Evolutionary conservation across 352 stramenopile genomes (phyloP), one percentile per base, ranked within the genome.

Genomic region (Blastocystis sp.): DNA sequence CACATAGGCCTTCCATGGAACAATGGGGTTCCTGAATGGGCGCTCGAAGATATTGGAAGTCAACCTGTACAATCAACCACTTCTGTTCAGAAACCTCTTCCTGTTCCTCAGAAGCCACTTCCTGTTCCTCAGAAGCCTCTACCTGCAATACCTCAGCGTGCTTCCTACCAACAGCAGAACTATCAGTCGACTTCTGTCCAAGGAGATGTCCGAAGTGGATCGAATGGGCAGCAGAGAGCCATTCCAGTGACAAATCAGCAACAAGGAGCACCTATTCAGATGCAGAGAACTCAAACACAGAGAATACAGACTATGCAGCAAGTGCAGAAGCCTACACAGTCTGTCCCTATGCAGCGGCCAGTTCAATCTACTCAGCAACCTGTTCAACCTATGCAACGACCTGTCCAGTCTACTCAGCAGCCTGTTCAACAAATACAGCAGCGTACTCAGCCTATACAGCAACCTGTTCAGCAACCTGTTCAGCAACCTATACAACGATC

Each of bases 51-150:
- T 59, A n/a, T 13, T n/a, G 20, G 50, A 13, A 59, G 11, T 59
- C 63, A 75, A 1, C 45, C 37, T 23, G 45, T 75, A 4, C 29
- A 23, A 53, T 47, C 63, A 41, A 23, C 37, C 23, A 4, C 37
- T 47, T 41, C 37, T 75, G 18, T n/a, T 75, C 34, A 75, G 37
- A 75, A 75, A 15, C 63, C 63, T n/a, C 63, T 75, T 75, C 63
- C 63, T 23, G 45, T 47, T 75, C 45, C 63, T 18, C 63, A 75
- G 23, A 23, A 75, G 2, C 45, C 63, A 59, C 50, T n/a, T 15
- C 45, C 63, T 43, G 45, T 47, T 75, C 45, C 63, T 18, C 63
- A 75, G 1, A 23, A 75, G 15, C 45, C 63, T n/a, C 50, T n/a
- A 3, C 29, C 29, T 34, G 29, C 29, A 34, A 34, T 34, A 34